phyloP scores from a whole-genome alignment of 2,329 filamentous ascomycete genomes.

The Dryadomyces sulphureus region DNA sequence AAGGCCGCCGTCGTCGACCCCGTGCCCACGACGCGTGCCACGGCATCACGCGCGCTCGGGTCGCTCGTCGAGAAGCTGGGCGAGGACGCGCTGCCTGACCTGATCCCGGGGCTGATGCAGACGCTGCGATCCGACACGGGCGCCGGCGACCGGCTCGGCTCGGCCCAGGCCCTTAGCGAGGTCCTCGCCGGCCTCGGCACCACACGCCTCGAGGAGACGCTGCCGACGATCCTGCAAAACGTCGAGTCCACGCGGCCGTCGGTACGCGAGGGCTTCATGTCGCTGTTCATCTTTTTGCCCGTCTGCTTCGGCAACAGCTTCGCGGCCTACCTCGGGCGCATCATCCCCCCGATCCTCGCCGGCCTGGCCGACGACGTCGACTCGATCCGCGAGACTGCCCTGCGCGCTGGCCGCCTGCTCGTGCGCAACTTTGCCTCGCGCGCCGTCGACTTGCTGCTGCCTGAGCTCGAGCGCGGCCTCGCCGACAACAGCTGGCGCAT shows the following conservation, averaged over 20 bases:
- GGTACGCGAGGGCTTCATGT: conserved; percentile 98
- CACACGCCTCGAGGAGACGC: conserved; percentile 78
- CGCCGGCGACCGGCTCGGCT: conserved; percentile 88
- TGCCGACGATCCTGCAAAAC: conserved; percentile 93
- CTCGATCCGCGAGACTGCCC: conserved; percentile 89
- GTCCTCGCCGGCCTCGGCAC: conserved; percentile 92
- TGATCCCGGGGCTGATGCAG: conserved; percentile 94
- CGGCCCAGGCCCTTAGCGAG: conserved; percentile 89
- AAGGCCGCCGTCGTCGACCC: conserved; percentile 86
- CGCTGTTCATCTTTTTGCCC: conserved; percentile 95
- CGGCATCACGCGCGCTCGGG: conserved; percentile 86
- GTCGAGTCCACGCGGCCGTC: conserved; percentile 80
- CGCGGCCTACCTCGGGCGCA: conserved; percentile 83
- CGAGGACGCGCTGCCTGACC: conserved; percentile 89
- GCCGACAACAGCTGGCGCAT: conserved; percentile 98
- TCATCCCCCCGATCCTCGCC: conserved; percentile 87
- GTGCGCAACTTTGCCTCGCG: conserved; percentile 98
- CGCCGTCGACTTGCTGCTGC: conserved; percentile 83
- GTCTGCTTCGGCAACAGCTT: conserved; percentile 99
- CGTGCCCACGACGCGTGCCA: conserved; percentile 89
- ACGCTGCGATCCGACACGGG: conserved; percentile 95
- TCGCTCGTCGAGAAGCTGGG: conserved; percentile 97
- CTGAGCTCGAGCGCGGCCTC: conserved; percentile 87
- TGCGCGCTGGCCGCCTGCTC: conserved; percentile 80
- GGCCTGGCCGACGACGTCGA: conserved; percentile 93